phyloP scores from a whole-genome alignment of 2,329 filamentous ascomycete species.

The Fusarium nematophilum region DNA sequence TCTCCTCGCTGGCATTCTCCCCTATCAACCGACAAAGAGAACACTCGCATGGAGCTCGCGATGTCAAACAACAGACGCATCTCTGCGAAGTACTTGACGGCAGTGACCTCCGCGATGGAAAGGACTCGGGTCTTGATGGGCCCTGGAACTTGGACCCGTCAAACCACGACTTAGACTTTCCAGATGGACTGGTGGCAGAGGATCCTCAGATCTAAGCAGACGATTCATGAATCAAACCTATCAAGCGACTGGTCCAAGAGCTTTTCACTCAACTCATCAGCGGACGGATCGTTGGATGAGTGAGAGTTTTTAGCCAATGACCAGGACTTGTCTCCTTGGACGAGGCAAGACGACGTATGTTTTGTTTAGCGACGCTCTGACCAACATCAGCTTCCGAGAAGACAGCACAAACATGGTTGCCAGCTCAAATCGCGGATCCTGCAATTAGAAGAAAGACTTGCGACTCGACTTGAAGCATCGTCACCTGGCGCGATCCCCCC shows the following conservation, averaged over 20 bases:
- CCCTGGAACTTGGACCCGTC: slow-evolving; percentile 42
- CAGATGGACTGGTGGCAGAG: slow-evolving; percentile 39
- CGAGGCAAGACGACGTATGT: no score
- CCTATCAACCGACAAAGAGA: slow-evolving; percentile 44
- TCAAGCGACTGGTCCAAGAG: background rate
- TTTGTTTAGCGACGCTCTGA: no score
- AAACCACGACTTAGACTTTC: slow-evolving; percentile 37
- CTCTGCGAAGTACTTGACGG: slow-evolving; percentile 41
- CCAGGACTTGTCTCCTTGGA: no score
- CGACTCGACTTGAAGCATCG: no score
- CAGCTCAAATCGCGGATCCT: no score
- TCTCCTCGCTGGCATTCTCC: slow-evolving; percentile 46
- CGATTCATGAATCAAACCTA: background rate
- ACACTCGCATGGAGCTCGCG: slow-evolving; percentile 25
- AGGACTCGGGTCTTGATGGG: slow-evolving; percentile 38
- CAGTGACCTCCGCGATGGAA: slow-evolving; percentile 33
- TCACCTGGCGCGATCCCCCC: no score
- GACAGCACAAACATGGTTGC: no score
- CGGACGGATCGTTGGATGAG: no score
- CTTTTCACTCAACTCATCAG: background rate
- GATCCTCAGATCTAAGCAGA: slow-evolving; percentile 40
- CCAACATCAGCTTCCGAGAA: no score
- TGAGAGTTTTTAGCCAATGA: no score
- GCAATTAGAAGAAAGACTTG: no score
- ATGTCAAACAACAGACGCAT: slow-evolving; percentile 42